Evolutionary conservation across 208 protist genomes (phyloP).

Genomic region (Trypanosoma lewisi): DNA sequence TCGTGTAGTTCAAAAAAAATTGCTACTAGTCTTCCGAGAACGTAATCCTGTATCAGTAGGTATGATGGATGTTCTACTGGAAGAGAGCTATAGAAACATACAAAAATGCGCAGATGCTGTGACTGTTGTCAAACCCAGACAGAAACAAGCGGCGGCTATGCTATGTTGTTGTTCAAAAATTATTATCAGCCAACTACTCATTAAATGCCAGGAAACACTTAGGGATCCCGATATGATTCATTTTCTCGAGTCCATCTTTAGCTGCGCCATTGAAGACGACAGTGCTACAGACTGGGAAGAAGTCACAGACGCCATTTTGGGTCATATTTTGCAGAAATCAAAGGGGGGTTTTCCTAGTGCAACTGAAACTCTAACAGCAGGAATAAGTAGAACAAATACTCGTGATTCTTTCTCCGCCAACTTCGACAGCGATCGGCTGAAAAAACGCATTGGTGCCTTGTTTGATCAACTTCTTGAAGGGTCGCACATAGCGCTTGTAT

Average conservation of each 20-base stretch:
- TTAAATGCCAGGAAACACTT: slow-evolving; percentile 37
- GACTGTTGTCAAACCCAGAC: slow-evolving; percentile 27
- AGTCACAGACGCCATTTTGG: slow-evolving; percentile 64
- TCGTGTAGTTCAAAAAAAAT: slow-evolving; percentile 88
- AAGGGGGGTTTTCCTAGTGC: not conserved
- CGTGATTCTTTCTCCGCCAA: slow-evolving; percentile 9
- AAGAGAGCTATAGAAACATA: slow-evolving; percentile 70
- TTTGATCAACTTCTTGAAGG: slow-evolving; percentile 33
- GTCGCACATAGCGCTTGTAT: not conserved
- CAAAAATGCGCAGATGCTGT: slow-evolving; percentile 49
- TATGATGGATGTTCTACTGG: slow-evolving; percentile 80
- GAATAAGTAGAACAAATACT: not conserved
- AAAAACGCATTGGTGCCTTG: slow-evolving; percentile 56
- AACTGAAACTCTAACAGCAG: not conserved
- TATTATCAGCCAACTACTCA: slow-evolving; percentile 56
- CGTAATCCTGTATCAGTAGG: slow-evolving; percentile 70
- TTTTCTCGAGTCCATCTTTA: slow-evolving; percentile 55
- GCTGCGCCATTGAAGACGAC: slow-evolving; percentile 50
- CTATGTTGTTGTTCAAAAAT: slow-evolving; percentile 82
- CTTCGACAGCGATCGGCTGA: slow-evolving; percentile 48
- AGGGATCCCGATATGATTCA: slow-evolving; percentile 26
- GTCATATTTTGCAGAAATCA: slow-evolving; percentile 43
- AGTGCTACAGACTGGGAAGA: slow-evolving; percentile 87
- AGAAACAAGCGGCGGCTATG: slow-evolving; percentile 52
- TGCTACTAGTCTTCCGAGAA: slow-evolving; percentile 90